phyloP scores from a whole-genome alignment of 192 early-diverging fungal genomes.

The Rhizoclosmatium sp. region DNA sequence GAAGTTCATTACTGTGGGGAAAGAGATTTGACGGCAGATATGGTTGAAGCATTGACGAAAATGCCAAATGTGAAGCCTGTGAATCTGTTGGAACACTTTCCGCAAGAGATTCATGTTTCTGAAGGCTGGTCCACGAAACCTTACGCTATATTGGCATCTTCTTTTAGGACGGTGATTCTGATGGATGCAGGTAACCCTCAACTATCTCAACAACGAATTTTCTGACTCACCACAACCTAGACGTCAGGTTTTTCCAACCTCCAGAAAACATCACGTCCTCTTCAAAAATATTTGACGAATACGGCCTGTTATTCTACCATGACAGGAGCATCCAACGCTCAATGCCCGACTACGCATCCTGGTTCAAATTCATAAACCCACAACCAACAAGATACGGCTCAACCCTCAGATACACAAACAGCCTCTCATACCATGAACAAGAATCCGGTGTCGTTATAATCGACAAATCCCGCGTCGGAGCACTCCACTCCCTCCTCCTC shows the following conservation, averaged over 20 bases:
- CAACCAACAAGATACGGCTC: slow-evolving; percentile 49
- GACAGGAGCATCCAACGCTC: slow-evolving; percentile 49
- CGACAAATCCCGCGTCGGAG: slow-evolving; percentile 54
- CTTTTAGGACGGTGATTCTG: slow-evolving; percentile 68
- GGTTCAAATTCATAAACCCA: slow-evolving; percentile 60
- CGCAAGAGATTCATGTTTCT: neutral
- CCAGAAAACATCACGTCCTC: slow-evolving; percentile 58
- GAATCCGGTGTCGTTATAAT: slow-evolving; percentile 73
- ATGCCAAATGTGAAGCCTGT: slow-evolving; percentile 35
- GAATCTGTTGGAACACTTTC: slow-evolving; percentile 41
- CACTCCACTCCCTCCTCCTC: slow-evolving; percentile 59
- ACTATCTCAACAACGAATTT: too few relatives aligned
- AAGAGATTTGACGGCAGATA: slow-evolving; percentile 4
- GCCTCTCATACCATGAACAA: slow-evolving; percentile 60
- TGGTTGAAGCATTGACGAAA: neutral
- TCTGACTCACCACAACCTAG: slow-evolving; percentile 42
- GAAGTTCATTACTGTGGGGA: slow-evolving; percentile 61
- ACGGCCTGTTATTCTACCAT: slow-evolving; percentile 61
- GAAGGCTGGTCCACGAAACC: slow-evolving; percentile 53
- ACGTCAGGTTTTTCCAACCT: slow-evolving; percentile 69
- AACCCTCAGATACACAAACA: slow-evolving; percentile 50
- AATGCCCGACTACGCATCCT: slow-evolving; percentile 32
- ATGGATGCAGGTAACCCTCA: slow-evolving; percentile 49
- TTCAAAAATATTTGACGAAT: slow-evolving; percentile 50
- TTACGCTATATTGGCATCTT: slow-evolving; percentile 68